Evolutionary conservation across 257 asterid species (phyloP), one percentile per base, ranked within the genome.

Genomic region (Jacaranda copaia): DNA sequence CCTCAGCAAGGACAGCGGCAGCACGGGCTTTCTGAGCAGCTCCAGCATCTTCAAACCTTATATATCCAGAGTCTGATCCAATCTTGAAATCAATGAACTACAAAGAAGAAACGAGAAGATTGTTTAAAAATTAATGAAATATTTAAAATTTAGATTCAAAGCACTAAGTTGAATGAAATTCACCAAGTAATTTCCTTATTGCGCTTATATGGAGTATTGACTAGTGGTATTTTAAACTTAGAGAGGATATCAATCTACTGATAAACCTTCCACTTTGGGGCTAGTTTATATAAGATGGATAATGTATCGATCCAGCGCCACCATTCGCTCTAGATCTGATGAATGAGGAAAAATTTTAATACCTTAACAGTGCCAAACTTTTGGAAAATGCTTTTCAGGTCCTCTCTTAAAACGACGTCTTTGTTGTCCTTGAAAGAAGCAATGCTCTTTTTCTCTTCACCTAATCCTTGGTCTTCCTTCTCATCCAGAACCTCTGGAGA

Each of bases 281-380:
- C 62, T 14, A 69, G 62, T 35, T n/a, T n/a, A 42, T 42, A 45
- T 52, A 25, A 32, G 18, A 19, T 19, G 6, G 16, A 8, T 11
- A 7, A 45, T 46, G 49, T 9, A 70, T 12, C 16, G 20, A 25
- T 25, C 32, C 32, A 25, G 32, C 32, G 1, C 32, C 32, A 25
- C 32, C 32, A 25, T 25, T 0, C 32, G 2, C 32, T 25, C 32
- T 25, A 0, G 32, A 25, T 25, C 32, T 38, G 61, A 78, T 11
- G 18, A 69, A 18, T 40, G 51, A 55, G 19, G 65, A 55, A 20
- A 5, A 52, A 38, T 40, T 25, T 70, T 18, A 61, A 68, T 86
- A 96, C 99, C 99, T 93, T 93, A 45, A 96, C 93, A 49, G 79
- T 79, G 67, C 99, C 99, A 78, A 87, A 96, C 75, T 89, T 90